phyloP scores from a whole-genome alignment of 1,284 basidiomycete genomes.

The Phenoliferia sp. region DNA sequence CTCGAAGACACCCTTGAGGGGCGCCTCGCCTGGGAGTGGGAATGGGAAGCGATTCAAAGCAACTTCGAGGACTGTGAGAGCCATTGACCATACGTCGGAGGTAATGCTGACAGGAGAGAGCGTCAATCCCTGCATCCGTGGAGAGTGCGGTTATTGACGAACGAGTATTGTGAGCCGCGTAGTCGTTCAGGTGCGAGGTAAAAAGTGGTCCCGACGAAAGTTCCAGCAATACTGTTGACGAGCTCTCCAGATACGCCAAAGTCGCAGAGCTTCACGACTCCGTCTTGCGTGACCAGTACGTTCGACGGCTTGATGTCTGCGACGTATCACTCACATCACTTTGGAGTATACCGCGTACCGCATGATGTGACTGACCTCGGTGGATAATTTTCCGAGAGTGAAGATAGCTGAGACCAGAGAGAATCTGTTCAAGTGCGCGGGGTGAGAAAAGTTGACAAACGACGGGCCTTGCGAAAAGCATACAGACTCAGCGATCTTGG shows the following conservation, averaged over 20 bases:
- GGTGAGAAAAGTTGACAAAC: constrained; percentile 18
- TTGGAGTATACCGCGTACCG: no score
- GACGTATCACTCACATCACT: no score
- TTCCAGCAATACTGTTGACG: constrained; percentile 82
- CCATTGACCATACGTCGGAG: constrained; percentile 97
- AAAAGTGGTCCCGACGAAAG: constrained; percentile 92
- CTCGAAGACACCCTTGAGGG: constrained; percentile 77
- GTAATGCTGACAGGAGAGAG: constrained; percentile 56
- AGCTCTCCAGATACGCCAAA: constrained; percentile 97
- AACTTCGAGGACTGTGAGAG: constrained; percentile 86
- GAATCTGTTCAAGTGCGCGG: constrained; percentile 51
- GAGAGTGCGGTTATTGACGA: neutral
- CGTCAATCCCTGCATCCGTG: neutral
- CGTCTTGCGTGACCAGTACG: constrained; percentile 78
- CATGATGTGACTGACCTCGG: constrained; percentile 50
- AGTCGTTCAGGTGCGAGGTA: constrained; percentile 99
- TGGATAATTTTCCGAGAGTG: constrained; percentile 90
- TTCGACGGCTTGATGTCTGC: constrained; percentile 85
- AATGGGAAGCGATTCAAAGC: constrained; percentile 94
- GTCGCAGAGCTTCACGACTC: constrained; percentile 87
- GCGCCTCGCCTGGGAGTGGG: constrained; percentile 65
- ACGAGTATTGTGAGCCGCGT: constrained; percentile 75
- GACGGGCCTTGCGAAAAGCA: neutral
- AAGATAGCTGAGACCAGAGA: constrained; percentile 87
- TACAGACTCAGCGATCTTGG: constrained; percentile 76